Evolutionary conservation across 169 alveolate genomes (phyloP).

Genomic region (Plasmodium coatneyi): DNA sequence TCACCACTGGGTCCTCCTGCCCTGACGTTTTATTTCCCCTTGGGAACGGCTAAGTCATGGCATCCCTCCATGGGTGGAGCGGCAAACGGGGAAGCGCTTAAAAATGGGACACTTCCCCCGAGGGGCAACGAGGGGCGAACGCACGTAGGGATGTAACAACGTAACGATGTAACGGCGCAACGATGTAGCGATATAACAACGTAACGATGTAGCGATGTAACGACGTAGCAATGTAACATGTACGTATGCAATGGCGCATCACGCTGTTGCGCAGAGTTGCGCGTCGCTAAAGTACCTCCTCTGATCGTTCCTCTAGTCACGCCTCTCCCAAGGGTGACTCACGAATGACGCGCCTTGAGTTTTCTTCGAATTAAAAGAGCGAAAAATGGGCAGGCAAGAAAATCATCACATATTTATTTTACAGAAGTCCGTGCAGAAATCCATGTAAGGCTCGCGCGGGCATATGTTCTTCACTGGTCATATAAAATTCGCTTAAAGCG

Average conservation of each 20-base stretch:
- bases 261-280: neutral
- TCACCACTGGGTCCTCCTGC: neutral
- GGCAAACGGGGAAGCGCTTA: neutral
- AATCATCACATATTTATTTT: neutral
- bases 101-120: too few relatives aligned
- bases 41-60: neutral
- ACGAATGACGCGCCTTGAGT: neutral
- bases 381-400: neutral
- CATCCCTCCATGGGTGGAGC: neutral
- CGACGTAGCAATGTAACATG: neutral
- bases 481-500: neutral
- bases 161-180: neutral
- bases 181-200: neutral
- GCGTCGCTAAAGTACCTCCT: neutral
- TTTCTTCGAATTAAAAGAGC: neutral
- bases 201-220: neutral
- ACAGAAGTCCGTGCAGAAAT: neutral
- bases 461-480: neutral
- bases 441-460: neutral
- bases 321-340: neutral
- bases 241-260: neutral
- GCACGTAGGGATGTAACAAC: neutral
- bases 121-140: too few relatives aligned
- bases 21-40: neutral
- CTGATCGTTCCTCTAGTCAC: neutral